phyloP scores from a whole-genome alignment of 139 green algal genomes.

The Pleodorina starrii region DNA sequence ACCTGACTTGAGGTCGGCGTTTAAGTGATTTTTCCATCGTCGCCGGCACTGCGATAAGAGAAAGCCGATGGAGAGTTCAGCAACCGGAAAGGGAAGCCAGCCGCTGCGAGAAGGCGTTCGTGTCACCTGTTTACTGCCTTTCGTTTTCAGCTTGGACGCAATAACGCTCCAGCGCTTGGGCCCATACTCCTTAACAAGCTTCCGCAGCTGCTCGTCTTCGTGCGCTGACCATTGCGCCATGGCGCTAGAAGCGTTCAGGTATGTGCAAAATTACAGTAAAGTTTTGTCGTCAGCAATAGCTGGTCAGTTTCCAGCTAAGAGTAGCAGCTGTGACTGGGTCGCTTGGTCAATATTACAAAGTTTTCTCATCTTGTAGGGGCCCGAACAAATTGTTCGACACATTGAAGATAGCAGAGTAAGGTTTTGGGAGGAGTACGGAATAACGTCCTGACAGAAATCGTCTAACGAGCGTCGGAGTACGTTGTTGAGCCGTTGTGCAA shows the following conservation, averaged over 20 bases:
- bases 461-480: too few relatives aligned
- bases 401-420: too few relatives aligned
- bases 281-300: not conserved
- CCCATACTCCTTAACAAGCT: constrained; percentile 75
- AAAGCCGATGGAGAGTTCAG: not conserved
- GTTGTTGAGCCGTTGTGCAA: too few relatives aligned
- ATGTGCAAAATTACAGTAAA: not conserved
- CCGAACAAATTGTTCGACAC: too few relatives aligned
- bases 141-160: constrained; percentile 67
- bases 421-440: too few relatives aligned
- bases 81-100: not conserved
- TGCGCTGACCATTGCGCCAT: constrained; percentile 48
- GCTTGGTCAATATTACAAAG: not conserved
- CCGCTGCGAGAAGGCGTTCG: not conserved
- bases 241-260: not conserved
- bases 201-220: constrained; percentile 77
- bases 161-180: constrained; percentile 81
- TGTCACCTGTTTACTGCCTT: constrained; percentile 80
- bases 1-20: constrained; percentile 79
- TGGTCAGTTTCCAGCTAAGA: constrained; percentile 3
- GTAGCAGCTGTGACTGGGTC: not conserved
- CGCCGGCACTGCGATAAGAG: constrained; percentile 71
- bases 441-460: too few relatives aligned
- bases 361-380: too few relatives aligned
- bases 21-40: constrained; percentile 86